Evolutionary conservation across 83 land plant genomes (phyloP).

Genomic region (Diphasiastrum complanatum): DNA sequence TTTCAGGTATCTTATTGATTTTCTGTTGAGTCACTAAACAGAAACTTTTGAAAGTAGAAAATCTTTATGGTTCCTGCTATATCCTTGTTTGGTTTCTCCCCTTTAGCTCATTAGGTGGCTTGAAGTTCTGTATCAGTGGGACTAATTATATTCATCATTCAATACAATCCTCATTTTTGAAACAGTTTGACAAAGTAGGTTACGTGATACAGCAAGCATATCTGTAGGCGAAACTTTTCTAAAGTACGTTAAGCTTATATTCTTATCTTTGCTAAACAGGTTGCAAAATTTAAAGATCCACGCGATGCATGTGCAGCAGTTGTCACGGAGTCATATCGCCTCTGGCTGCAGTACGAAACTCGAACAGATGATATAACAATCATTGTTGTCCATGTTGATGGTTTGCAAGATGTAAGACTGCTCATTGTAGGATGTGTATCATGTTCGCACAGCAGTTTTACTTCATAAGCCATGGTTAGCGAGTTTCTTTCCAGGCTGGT

Average conservation of each 20-base stretch:
- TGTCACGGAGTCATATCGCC: constrained; percentile 79
- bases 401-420: constrained; percentile 40
- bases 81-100: no score
- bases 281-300: constrained; percentile 66
- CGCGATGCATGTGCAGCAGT: constrained; percentile 91
- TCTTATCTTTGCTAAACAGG: constrained; percentile 32
- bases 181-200: no score
- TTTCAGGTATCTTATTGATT: no score
- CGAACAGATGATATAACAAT: constrained; percentile 93
- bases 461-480: not conserved
- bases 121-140: no score
- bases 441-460: not conserved
- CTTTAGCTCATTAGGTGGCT: no score
- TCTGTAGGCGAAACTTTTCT: not conserved
- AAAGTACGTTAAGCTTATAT: not conserved
- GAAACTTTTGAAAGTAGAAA: no score
- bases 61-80: no score
- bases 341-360: constrained; percentile 89
- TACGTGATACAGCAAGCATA: not conserved
- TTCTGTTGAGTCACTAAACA: no score
- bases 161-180: no score
- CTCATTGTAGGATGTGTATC: not conserved
- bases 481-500: not conserved
- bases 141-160: no score
- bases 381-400: constrained; percentile 75